Evolutionary conservation across 805 yeast genomes (phyloP).

Genomic region (Scheffersomyces amazonensis): DNA sequence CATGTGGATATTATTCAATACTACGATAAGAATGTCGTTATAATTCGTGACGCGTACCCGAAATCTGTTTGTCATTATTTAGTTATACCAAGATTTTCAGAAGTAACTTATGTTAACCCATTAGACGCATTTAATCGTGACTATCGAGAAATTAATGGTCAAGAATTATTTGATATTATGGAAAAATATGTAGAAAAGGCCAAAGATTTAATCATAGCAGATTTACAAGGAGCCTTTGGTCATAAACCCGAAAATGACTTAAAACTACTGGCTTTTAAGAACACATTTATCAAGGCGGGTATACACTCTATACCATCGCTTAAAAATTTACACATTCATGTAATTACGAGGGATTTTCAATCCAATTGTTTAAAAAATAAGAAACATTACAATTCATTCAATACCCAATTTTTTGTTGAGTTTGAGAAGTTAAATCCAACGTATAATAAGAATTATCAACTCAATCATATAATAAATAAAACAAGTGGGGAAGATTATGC

Average conservation of each 20-base stretch:
- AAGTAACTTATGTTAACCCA: constrained; percentile 49
- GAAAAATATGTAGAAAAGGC: constrained; percentile 36
- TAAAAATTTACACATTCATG: constrained; percentile 69
- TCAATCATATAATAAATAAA: not conserved
- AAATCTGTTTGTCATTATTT: constrained; percentile 61
- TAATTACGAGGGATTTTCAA: constrained; percentile 62
- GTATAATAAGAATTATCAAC: constrained; percentile 5
- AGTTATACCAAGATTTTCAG: constrained; percentile 51
- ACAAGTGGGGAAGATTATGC: constrained; percentile 1
- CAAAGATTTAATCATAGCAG: constrained; percentile 24
- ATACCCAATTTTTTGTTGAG: constrained; percentile 58
- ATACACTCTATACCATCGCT: constrained; percentile 72
- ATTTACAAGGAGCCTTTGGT: constrained; percentile 17
- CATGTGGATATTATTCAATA: constrained; percentile 38
- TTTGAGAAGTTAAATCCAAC: constrained; percentile 42
- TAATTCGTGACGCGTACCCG: constrained; percentile 61
- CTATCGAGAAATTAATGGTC: constrained; percentile 6
- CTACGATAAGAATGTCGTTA: constrained; percentile 50
- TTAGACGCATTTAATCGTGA: constrained; percentile 41
- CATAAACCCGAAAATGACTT: constrained; percentile 6
- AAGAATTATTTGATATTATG: constrained; percentile 23
- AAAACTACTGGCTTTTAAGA: constrained; percentile 14
- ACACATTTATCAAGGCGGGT: constrained; percentile 47
- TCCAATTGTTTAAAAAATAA: constrained; percentile 55
- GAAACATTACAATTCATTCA: constrained; percentile 71